phyloP scores from a whole-genome alignment of 495 filamentous ascomycete genomes.

The Penicillium antarcticum region DNA sequence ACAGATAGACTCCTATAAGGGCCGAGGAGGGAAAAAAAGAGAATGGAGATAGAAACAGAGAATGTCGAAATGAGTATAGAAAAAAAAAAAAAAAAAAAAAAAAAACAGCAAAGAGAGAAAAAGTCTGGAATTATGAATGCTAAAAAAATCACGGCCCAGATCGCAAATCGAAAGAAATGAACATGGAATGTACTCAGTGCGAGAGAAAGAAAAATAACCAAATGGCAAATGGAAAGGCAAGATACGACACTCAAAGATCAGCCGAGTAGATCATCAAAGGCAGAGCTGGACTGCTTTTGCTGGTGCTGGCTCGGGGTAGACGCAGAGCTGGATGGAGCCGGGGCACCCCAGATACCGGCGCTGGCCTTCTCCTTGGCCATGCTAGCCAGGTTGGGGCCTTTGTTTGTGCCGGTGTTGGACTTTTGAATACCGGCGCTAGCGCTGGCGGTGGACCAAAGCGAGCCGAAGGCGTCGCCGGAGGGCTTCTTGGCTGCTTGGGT shows the following conservation, averaged over 20 bases:
- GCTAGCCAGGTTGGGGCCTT: slow-evolving; percentile 76
- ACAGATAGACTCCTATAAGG: no score
- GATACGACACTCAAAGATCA: slow-evolving; percentile 25
- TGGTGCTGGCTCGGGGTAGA: slow-evolving; percentile 31
- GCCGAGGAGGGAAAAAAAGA: not conserved
- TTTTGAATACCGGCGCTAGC: slow-evolving; percentile 79
- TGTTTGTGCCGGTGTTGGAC: slow-evolving; percentile 55
- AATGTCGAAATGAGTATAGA: not conserved
- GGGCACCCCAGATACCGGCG: slow-evolving; percentile 87
- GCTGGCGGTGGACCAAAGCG: slow-evolving; percentile 76
- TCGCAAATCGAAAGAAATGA: not conserved
- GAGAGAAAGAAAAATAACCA: not conserved
- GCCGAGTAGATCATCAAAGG: slow-evolving; percentile 64
- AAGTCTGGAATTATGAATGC: slow-evolving; percentile 3
- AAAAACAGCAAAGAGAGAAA: not conserved
- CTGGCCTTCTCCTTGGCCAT: slow-evolving; percentile 95
- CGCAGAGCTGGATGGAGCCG: slow-evolving; percentile 33
- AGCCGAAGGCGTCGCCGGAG: slow-evolving; percentile 79
- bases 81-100: not conserved
- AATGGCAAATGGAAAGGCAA: not conserved
- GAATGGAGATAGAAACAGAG: not conserved
- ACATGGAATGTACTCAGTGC: not conserved
- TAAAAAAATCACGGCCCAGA: slow-evolving; percentile 1
- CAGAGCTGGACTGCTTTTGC: slow-evolving; percentile 42
- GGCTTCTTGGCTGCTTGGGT: slow-evolving; percentile 52